These are phyloP conservation scores for Lactuca sativa DNA, from an alignment of 129 eudicot genomes.

Conservation along the genomic window DNA sequence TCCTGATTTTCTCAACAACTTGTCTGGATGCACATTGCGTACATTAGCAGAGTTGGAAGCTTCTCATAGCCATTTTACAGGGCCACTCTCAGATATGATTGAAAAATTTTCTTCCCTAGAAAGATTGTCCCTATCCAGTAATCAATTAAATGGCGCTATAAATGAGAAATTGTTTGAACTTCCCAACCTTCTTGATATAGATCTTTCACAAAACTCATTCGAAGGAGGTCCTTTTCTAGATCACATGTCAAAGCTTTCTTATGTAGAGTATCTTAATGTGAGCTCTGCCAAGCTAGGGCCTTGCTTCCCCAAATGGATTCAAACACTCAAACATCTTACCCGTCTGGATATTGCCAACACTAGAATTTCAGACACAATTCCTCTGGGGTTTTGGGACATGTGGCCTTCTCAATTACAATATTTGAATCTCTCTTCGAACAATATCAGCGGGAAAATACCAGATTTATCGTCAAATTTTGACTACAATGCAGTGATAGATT, in stretches of 20 bases:
- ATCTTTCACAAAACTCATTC: neutral
- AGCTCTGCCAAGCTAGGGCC: constrained; percentile 32
- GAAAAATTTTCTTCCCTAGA: neutral
- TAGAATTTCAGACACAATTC: constrained; percentile 33
- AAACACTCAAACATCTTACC: constrained; percentile 1
- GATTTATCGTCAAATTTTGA: constrained; percentile 4
- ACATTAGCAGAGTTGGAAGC: neutral
- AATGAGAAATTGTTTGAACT: neutral
- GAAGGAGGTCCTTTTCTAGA: neutral
- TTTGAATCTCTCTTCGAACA: constrained; percentile 33
- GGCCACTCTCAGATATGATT: neutral
- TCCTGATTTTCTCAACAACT: neutral
- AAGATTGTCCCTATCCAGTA: neutral
- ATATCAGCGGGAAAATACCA: constrained; percentile 19
- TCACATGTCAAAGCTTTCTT: neutral
- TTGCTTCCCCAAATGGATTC: constrained; percentile 35
- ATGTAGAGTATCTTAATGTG: neutral
- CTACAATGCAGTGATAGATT: neutral
- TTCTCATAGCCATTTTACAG: neutral
- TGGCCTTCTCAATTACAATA: neutral
- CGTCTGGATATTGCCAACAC: neutral
- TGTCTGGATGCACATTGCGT: neutral
- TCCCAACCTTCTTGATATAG: neutral
- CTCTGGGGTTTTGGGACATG: constrained; percentile 33
- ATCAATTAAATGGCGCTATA: neutral